phyloP scores from a whole-genome alignment of 192 early-diverging fungal species.

The Coemansia asiatica region DNA sequence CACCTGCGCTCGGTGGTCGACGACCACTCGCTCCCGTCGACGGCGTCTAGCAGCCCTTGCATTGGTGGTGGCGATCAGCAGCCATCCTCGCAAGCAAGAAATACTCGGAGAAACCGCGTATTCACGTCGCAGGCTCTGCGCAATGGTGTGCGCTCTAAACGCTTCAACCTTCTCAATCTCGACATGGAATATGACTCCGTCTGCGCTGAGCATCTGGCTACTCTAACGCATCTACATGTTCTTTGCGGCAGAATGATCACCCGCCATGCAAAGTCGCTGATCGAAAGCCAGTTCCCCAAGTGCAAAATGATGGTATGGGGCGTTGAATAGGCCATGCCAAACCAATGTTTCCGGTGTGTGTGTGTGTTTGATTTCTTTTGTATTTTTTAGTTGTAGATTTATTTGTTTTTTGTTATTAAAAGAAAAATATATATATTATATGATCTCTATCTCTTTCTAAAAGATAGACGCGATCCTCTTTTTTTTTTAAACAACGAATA shows the following conservation, averaged over 20 bases:
- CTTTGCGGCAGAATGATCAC: conserved; percentile 53
- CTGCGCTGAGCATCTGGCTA: conserved; percentile 45
- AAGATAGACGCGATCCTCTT: too few species aligned
- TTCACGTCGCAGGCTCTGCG: conserved; percentile 49
- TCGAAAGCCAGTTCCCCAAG: conserved; percentile 52
- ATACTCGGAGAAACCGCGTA: conserved; percentile 18
- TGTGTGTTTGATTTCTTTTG: too few species aligned
- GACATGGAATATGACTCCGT: conserved; percentile 56
- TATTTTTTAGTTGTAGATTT: background rate
- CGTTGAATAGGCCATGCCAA: conserved; percentile 20
- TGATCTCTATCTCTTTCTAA: too few species aligned
- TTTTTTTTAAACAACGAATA: too few species aligned
- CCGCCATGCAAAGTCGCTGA: conserved; percentile 49
- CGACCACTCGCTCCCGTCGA: conserved; percentile 24
- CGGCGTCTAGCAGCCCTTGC: conserved; percentile 37
- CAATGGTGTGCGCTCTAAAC: conserved; percentile 43
- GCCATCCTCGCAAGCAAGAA: conserved; percentile 5
- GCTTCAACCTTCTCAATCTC: conserved; percentile 52
- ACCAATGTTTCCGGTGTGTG: too few species aligned
- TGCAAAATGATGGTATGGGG: conserved; percentile 58
- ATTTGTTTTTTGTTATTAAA: background rate
- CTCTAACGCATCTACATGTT: conserved; percentile 40
- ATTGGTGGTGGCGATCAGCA: conserved; percentile 10
- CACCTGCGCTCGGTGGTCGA: conserved; percentile 10
- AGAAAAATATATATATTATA: background rate